Conservation (phyloP, 2,329 filamentous ascomycete genomes). For the Chaetomium sp. region DNA sequence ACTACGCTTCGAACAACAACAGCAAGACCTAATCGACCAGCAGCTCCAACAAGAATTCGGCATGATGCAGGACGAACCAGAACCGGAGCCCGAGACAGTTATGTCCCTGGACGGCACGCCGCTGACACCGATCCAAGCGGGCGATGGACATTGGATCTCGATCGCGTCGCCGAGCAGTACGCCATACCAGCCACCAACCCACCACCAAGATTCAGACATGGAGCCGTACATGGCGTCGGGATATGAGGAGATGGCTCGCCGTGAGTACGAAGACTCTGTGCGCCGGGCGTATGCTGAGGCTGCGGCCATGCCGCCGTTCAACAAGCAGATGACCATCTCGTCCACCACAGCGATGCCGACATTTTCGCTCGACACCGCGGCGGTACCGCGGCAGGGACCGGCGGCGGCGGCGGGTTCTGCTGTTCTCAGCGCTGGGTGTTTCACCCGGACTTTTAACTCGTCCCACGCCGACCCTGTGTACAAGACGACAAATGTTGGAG, state of each 20-base stretch:
- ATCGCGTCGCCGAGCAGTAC: not conserved
- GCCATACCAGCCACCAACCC: slow-evolving; percentile 16
- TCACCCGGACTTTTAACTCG: slow-evolving; percentile 18
- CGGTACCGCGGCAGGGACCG: too few relatives aligned
- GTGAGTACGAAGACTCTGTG: slow-evolving; percentile 54
- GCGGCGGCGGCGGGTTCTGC: slow-evolving; percentile 2
- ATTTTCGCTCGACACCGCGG: too few relatives aligned
- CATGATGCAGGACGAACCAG: slow-evolving; percentile 19
- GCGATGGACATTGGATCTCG: slow-evolving; percentile 46
- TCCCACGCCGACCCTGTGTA: slow-evolving; percentile 61
- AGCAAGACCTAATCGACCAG: slow-evolving; percentile 31
- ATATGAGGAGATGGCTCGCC: slow-evolving; percentile 63
- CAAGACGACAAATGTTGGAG: slow-evolving; percentile 30
- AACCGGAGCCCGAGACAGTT: slow-evolving; percentile 20
- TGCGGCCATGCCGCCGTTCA: slow-evolving; percentile 23
- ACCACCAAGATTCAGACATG: slow-evolving; percentile 35
- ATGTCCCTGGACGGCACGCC: slow-evolving; percentile 51
- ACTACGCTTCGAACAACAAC: slow-evolving; percentile 52
- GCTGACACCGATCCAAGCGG: slow-evolving; percentile 43
- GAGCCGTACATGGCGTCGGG: slow-evolving; percentile 83
- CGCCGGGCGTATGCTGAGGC: slow-evolving; percentile 24
- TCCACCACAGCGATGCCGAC: too few relatives aligned
- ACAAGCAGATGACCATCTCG: not conserved
- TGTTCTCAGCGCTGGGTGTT: slow-evolving; percentile 5
- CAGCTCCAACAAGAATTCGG: slow-evolving; percentile 29